Evolutionary conservation across 495 filamentous ascomycete species (phyloP).

Genomic region (Xylaria castorea): DNA sequence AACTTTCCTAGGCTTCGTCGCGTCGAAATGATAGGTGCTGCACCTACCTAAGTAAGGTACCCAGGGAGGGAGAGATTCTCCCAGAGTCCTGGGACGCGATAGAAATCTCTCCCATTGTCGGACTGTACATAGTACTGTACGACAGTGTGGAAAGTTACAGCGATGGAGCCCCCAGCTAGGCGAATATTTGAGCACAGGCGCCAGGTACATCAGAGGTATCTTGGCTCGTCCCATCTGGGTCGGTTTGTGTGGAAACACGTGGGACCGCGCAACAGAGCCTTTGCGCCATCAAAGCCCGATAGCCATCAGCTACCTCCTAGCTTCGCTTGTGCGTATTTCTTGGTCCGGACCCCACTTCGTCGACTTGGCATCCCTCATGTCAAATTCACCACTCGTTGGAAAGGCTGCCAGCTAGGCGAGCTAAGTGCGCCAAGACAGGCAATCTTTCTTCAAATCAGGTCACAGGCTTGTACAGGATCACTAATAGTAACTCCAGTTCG

Average conservation of each 20-base stretch:
- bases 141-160: conserved; percentile 20
- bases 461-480: background rate
- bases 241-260: conserved; percentile 26
- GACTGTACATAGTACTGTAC: conserved; percentile 11
- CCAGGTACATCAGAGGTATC: conserved; percentile 24
- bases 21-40: background rate
- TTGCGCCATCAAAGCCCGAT: conserved; percentile 9
- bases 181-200: conserved; percentile 41
- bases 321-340: conserved; percentile 23
- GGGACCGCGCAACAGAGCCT: conserved; percentile 14
- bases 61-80: background rate
- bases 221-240: conserved; percentile 13
- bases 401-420: background rate
- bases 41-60: background rate
- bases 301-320: conserved; percentile 19
- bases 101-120: background rate
- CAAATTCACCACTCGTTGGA: background rate
- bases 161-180: conserved; percentile 24
- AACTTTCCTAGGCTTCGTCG: background rate
- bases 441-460: conserved; percentile 6
- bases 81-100: conserved; percentile 12
- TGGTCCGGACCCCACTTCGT: conserved; percentile 21
- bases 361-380: conserved; percentile 21
- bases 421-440: no score
- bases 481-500: background rate